Conservation (phyloP, 345 rosid species). For the Eucalyptus rudis region DNA sequence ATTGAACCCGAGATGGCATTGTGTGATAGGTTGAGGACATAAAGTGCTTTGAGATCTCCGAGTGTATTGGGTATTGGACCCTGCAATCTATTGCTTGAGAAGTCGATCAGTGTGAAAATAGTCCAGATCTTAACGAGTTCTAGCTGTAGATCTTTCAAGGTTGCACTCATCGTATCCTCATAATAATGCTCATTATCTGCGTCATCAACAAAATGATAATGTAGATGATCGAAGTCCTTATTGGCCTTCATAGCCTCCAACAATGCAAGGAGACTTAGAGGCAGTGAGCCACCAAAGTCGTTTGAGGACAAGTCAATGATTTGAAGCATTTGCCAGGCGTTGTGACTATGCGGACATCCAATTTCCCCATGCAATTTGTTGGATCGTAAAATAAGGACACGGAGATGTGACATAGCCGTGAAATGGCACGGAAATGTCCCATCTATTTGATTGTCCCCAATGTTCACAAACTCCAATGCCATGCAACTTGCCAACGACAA, state of each 20-base stretch:
- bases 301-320: neutral
- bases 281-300: neutral
- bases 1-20: too few relatives aligned
- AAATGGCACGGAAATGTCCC: neutral
- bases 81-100: too few relatives aligned
- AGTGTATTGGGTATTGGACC: too few relatives aligned
- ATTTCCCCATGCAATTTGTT: neutral
- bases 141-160: too few relatives aligned
- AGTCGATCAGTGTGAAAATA: too few relatives aligned
- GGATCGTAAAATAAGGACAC: neutral
- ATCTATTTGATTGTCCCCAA: neutral
- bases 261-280: neutral
- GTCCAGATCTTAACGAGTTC: too few relatives aligned
- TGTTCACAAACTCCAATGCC: neutral
- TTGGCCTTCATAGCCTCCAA: neutral
- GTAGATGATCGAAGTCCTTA: neutral
- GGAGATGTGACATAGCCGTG: rapidly evolving
- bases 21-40: too few relatives aligned
- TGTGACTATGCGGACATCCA: neutral
- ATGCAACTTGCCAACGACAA: neutral
- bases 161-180: too few relatives aligned
- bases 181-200: too few relatives aligned
- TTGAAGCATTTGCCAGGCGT: neutral
- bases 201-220: too few relatives aligned
- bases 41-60: too few relatives aligned